A percentile compares a stretch with the other conserved stretches of the same genome.
Conservation (phyloP, 441 rosid species). For the Lepidium campestre region DNA sequence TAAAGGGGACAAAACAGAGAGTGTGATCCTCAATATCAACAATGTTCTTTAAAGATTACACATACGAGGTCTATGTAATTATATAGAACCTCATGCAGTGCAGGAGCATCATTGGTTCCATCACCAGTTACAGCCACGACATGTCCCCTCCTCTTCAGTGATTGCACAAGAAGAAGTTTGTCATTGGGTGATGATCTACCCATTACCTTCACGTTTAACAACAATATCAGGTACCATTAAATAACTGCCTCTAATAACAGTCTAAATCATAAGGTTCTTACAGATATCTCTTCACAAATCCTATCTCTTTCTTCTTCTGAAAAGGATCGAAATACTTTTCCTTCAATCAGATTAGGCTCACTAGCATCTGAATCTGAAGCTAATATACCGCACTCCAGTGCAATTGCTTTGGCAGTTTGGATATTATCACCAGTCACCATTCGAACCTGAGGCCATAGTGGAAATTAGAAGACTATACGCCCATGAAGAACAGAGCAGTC, state of each 20-base stretch:
- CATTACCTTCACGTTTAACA: conserved; percentile 65
- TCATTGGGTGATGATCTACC: conserved; percentile 94
- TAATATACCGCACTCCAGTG: conserved; percentile 90
- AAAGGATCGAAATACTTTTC: conserved; percentile 62
- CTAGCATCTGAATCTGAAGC: conserved; percentile 51
- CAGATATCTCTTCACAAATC: conserved; percentile 67
- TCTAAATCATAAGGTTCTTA: conserved; percentile 26
- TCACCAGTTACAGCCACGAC: conserved; percentile 98
- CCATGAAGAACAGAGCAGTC: background rate
- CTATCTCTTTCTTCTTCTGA: conserved; percentile 56
- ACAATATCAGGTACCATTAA: conserved; percentile 3
- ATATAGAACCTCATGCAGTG: conserved; percentile 75
- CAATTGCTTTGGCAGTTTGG: conserved; percentile 93
- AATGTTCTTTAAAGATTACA: background rate
- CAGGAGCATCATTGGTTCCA: conserved; percentile 99
- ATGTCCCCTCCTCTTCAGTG: conserved; percentile 68
- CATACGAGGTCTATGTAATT: background rate
- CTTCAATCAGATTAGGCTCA: conserved; percentile 77
- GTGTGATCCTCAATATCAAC: background rate
- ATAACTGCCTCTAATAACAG: conserved; percentile 3
- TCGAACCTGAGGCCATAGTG: conserved; percentile 56
- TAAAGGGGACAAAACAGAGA: background rate
- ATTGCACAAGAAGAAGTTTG: conserved; percentile 92
- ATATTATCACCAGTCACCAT: conserved; percentile 98
- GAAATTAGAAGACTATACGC: conserved; percentile 6